Base-by-base conservation (phyloP, 176 grass and related monocot species). In the Otatea glauca region DNA sequence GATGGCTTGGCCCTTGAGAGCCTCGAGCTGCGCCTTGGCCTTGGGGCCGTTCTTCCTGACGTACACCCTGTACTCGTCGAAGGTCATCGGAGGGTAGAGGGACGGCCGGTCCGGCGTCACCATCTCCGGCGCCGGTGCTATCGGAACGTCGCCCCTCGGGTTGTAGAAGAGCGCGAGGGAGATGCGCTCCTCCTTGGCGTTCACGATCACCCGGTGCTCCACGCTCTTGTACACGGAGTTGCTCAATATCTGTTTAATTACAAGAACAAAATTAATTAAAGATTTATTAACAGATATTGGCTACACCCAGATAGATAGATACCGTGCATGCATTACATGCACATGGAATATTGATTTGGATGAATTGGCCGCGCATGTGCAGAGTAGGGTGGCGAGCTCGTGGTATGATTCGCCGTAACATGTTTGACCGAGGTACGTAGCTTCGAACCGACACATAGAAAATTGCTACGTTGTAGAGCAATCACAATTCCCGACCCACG, bases 101-200 rank as follows among this genome's bases (percentile, higher is more conserved):
- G 89, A 21, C 13, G 87, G 92, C n/a, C 83, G 81, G n/a, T 88
- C 85, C 32, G 21, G 54, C 17, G 87, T 77, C 45, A 92, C 66
- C 27, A 95, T 72, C 85, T 95, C 79, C 8, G 58, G 17, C 20
- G 80, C 91, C 27, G 95, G 92, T 32, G 78, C 80, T 5, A 98
- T 48, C 47, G 79, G 91, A 21, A 92, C 3, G 87, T 95, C 89
- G 25, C 82, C 80, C 32, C 74, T 81, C 2, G 95, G 95, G 85
- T 95, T 95, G 93, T 92, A 98, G 89, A 98, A 98, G 66, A 98
- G 72, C 2, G 95, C 95, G 3, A 98, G 70, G 10, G 95, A 98
- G 74, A 98, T 29, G 25, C 95, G 91, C 85, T 98, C 95, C 25
- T 76, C 38, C 64, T 49, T 48, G 20, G 90, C 79, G 65, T 91